Evolutionary conservation across 345 rosid species (phyloP).

Genomic region (Salix arbutifolia): DNA sequence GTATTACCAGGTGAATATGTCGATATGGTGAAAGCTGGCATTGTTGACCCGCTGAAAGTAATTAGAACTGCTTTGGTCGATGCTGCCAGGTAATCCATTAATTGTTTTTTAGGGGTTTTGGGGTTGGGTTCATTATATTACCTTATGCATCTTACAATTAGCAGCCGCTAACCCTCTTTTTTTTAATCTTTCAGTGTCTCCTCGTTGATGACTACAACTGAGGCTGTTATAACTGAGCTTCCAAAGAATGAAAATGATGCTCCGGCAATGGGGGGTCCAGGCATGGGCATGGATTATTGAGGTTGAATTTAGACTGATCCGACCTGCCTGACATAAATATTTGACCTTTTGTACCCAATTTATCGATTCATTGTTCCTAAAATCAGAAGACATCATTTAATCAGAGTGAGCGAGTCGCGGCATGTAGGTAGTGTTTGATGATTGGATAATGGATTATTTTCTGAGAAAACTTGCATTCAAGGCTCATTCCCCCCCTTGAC

Average conservation of each 20-base stretch:
- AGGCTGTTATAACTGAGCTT: slow-evolving; percentile 78
- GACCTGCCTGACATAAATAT: background rate
- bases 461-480: background rate
- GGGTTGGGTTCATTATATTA: background rate
- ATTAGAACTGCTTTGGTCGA: slow-evolving; percentile 93
- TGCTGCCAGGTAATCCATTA: slow-evolving; percentile 66
- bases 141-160: too few species aligned
- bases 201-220: slow-evolving; percentile 90
- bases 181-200: slow-evolving; percentile 54
- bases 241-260: slow-evolving; percentile 74
- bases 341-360: background rate
- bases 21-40: slow-evolving; percentile 92
- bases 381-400: background rate
- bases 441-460: background rate
- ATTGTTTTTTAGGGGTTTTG: background rate
- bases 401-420: slow-evolving; percentile 3
- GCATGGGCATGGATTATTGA: slow-evolving; percentile 94
- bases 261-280: slow-evolving; percentile 54
- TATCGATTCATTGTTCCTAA: background rate
- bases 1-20: slow-evolving; percentile 68
- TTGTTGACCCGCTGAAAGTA: slow-evolving; percentile 88
- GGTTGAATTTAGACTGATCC: background rate
- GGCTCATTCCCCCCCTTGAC: background rate
- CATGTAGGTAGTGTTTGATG: slow-evolving; percentile 6
- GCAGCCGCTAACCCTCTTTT: background rate